A percentile compares a stretch with the other conserved stretches of the same genome.
phyloP scores from a whole-genome alignment of 2,329 filamentous ascomycete species.

The Aspergillus clavatus region DNA sequence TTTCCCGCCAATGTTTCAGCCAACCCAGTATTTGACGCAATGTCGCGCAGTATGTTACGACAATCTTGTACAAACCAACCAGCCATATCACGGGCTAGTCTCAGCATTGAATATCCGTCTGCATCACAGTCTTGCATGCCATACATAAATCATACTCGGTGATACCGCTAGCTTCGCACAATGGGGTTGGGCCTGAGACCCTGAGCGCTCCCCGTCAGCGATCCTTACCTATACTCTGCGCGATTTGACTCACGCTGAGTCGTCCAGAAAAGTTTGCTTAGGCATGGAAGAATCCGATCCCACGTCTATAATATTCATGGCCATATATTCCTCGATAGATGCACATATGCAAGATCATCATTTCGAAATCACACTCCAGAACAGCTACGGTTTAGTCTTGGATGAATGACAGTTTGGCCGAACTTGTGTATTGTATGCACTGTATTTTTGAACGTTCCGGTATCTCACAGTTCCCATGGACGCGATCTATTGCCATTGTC shows the following conservation, averaged over 20 bases:
- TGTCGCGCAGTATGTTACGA: conserved; percentile 76
- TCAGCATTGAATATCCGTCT: conserved; percentile 1
- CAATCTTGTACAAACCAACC: conserved; percentile 94
- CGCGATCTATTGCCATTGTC: too few relatives aligned
- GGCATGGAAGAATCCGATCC: not conserved
- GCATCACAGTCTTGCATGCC: not conserved
- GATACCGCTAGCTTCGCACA: not conserved
- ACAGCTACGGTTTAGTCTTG: not conserved
- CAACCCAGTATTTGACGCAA: not conserved
- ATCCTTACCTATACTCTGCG: not conserved
- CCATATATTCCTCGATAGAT: not conserved
- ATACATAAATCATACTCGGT: not conserved
- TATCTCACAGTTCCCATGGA: too few relatives aligned
- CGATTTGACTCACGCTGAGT: not conserved
- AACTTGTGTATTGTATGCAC: too few relatives aligned
- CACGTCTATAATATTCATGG: not conserved
- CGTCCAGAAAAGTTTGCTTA: not conserved
- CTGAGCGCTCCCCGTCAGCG: not conserved
- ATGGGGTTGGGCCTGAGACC: not conserved
- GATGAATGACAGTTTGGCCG: not conserved
- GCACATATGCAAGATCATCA: not conserved
- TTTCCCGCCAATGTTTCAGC: not conserved
- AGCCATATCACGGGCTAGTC: conserved; percentile 35
- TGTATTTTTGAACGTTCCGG: too few relatives aligned
- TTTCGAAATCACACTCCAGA: not conserved